These are phyloP conservation scores for Penicillium turbatum DNA, from an alignment of 495 filamentous ascomycete genomes.

Conservation along the genomic window DNA sequence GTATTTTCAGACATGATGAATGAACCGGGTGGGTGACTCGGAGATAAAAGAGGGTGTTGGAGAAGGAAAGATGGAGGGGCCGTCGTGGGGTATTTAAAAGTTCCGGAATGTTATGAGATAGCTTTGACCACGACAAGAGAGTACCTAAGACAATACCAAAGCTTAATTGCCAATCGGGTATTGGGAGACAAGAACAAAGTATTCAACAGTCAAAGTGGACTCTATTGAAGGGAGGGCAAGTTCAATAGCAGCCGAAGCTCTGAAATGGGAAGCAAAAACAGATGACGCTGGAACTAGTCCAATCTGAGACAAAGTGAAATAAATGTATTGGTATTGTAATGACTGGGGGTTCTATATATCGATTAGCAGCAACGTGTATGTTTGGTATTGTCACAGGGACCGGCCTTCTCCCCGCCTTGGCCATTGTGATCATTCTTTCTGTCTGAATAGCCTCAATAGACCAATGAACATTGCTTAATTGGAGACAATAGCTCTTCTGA, in stretches of 20 bases:
- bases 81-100: slow-evolving; percentile 1
- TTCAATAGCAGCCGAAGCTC: not conserved
- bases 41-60: not conserved
- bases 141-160: not conserved
- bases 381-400: slow-evolving; percentile 36
- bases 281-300: slow-evolving; percentile 20
- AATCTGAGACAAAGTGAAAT: slow-evolving; percentile 1
- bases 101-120: not conserved
- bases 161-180: no score
- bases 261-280: slow-evolving; percentile 2
- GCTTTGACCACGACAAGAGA: not conserved
- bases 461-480: slow-evolving; percentile 1
- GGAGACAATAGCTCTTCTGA: not conserved
- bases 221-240: not conserved
- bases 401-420: slow-evolving; percentile 35
- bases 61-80: not conserved
- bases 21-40: not conserved
- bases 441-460: slow-evolving; percentile 14
- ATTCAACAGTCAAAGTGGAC: not conserved
- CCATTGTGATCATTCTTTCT: slow-evolving; percentile 20
- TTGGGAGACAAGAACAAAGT: no score
- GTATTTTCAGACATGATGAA: slow-evolving; percentile 33
- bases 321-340: slow-evolving; percentile 9
- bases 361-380: slow-evolving; percentile 14
- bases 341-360: not conserved